Evolutionary conservation across 495 filamentous ascomycete species (phyloP), one percentile per base, ranked within the genome.

Genomic region (Aspergillus kassunensis): DNA sequence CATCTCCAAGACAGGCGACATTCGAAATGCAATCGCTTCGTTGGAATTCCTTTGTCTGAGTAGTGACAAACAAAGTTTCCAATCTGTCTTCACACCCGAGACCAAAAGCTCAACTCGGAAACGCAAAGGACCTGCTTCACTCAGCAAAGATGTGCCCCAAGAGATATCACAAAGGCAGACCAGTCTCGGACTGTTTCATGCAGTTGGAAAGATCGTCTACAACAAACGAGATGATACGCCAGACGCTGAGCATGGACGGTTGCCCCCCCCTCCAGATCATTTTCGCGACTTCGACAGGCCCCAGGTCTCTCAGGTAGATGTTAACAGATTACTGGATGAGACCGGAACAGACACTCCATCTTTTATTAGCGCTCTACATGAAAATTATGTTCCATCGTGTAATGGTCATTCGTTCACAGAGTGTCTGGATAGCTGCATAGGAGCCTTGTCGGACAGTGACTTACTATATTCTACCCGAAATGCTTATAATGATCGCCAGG

Each of bases 121-220:
- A 53, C 74, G 78, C 25, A 63, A 69, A 12, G 24, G 16, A 18
- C 67, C 72, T n/a, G 61, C 80, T 2, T 92, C 89, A 0, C 75
- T 78, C 33, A 81, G 85, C 59, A 72, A 77, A 44, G 82, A 88
- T 44, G 87, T 81, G 15, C 65, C 95, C 3, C 77, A 86, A 55
- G 63, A 89, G 37, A 77, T 97, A 4, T 89, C 87, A 1, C 89
- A 91, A 58, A 80, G 95, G 42, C 91, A 96, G 68, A 80, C 88
- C 16, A 92, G 80, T 55, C 74, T 97, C 6, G 91, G 90, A 1
- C 85, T 99, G 51, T 99, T 99, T 61, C 95, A 99, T 67, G 91
- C 95, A 23, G 86, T 99, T 43, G 95, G 91, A 13, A 96, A 91
- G 58, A 87, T 97, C 3, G 81, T 96, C 3, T 91, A 97, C 68